A percentile compares a stretch with the other conserved stretches of the same genome.
These are phyloP conservation scores for Kurtzmaniella quercitrusa DNA, from an alignment of 1,139 yeast species.

Conservation along the genomic window DNA sequence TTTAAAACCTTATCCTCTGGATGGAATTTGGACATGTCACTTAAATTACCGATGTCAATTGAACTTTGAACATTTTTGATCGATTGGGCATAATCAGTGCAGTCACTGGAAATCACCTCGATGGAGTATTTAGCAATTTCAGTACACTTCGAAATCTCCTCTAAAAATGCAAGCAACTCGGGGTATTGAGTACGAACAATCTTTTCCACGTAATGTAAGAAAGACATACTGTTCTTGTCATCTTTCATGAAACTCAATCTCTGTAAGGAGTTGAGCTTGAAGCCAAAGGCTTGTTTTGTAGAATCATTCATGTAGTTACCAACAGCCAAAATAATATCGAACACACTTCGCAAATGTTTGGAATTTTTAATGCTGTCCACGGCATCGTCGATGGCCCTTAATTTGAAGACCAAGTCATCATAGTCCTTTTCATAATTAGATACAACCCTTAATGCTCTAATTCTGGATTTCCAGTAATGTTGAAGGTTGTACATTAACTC, in stretches of 20 bases:
- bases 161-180: constrained; percentile 53
- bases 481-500: constrained; percentile 72
- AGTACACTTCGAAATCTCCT: constrained; percentile 55
- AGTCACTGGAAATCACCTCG: constrained; percentile 63
- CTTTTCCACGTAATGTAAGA: constrained; percentile 75
- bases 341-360: constrained; percentile 56
- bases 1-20: constrained; percentile 65
- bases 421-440: constrained; percentile 67
- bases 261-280: constrained; percentile 70
- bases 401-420: constrained; percentile 56
- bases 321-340: constrained; percentile 73
- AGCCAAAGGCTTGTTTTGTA: constrained; percentile 77
- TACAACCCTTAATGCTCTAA: constrained; percentile 61
- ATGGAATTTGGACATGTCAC: constrained; percentile 72
- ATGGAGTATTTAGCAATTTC: constrained; percentile 64
- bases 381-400: constrained; percentile 62
- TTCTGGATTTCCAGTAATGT: constrained; percentile 78
- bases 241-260: constrained; percentile 75
- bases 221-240: constrained; percentile 72
- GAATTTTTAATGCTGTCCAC: constrained; percentile 59
- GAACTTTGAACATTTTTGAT: constrained; percentile 70
- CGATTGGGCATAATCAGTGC: constrained; percentile 52
- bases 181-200: constrained; percentile 67
- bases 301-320: constrained; percentile 84
- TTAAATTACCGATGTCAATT: constrained; percentile 69